Base-by-base conservation (phyloP, 1,284 basidiomycete species). In the Rhodotorula sp. region DNA sequence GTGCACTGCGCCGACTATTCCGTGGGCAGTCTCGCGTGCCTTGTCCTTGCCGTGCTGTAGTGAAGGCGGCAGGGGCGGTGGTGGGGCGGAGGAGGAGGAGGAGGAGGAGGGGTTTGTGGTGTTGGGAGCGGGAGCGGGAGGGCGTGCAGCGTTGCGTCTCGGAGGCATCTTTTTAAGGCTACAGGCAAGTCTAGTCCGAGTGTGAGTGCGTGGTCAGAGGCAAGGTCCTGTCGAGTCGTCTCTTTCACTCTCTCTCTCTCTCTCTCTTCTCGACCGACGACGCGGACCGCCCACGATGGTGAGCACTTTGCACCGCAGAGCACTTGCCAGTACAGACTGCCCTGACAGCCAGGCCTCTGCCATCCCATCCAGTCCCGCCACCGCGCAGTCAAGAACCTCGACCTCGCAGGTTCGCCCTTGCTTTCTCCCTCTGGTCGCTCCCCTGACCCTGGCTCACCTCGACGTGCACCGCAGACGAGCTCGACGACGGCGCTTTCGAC, bases 351-450 rank as follows among this genome's bases (percentile, higher is more conserved):
- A 29, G 3, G 29, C 29, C 29, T 2, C 16, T 46, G 12, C 6
- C n/a, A n/a, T 3, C 54, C 5, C 47, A 2, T 23, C 16, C 64
- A 74, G 73, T 69, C 67, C 16, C 78, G 83, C 52, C 96, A 99
- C 83, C 89, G 96, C 80, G 88, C 90, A 81, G 87, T 98, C 75
- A 87, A 92, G 75, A 95, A 97, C 81, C 84, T 99, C 60, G 89
- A 98, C 80, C 84, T 97, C 48, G 85, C 91, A 76, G 93, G 95
- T 91, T 75, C 80, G 81, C 62, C 43, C 43, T 26, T 7, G 2
- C n/a, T 23, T 18, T 34, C 49, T n/a, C 29, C 31, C 34, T 31
- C 76, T 78, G 3, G 20, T 20, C 21, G n/a, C 8, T 12, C 47
- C 26, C 34, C 34, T 34, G 34, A 23, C 43, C 14, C 20, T n/a